Evolutionary conservation across 352 stramenopile species (phyloP), one percentile per base, ranked within the genome.

Genomic region (Globisporangium rhizosaccharum): DNA sequence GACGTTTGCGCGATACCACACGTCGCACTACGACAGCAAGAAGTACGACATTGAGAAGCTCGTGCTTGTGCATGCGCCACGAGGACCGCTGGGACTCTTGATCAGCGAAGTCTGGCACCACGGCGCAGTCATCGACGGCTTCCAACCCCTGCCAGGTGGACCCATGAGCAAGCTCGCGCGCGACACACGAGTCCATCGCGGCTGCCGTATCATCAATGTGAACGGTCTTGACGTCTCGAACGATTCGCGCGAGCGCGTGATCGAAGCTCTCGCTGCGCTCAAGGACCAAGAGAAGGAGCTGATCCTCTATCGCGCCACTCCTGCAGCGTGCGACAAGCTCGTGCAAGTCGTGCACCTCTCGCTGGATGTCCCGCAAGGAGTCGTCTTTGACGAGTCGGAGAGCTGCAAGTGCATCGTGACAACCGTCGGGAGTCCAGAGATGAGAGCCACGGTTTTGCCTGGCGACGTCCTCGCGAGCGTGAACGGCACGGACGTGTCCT

Each of bases 11-110:
- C 67, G 76, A 9, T 87, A 87, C 56, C 66, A 79, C 54, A 28
- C 51, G 42, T 68, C 60, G 15, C 41, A 53, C 5, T 69, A 65
- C 54, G 42, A 64, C 23, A 53, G 51, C 14, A 72, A 69, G 30
- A 63, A 56, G 30, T 82, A 70, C 50, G 79, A 88, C 44, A 61
- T 84, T 2, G 79, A 81, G 57, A 87, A 85, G 57, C 61, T 86
- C 11, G 66, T 82, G 45, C 64, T 75, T 12, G 58, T 74, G 30
- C 58, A 68, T 1, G 67, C 72, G n/a, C 68, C 72, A 0, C 63
- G 51, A n/a, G 79, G 79, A 3, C 76, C 76, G 0, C 61, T 88
- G 3, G 79, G 76, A 3, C 49, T 87, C 8, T 56, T 75, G 23
- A 76, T 87, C 44, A 75, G 72, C 37, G 69, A 85, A 25, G 51